Evolutionary conservation across 192 early-diverging fungal genomes (phyloP).

Genomic region (Coemansia sp.): DNA sequence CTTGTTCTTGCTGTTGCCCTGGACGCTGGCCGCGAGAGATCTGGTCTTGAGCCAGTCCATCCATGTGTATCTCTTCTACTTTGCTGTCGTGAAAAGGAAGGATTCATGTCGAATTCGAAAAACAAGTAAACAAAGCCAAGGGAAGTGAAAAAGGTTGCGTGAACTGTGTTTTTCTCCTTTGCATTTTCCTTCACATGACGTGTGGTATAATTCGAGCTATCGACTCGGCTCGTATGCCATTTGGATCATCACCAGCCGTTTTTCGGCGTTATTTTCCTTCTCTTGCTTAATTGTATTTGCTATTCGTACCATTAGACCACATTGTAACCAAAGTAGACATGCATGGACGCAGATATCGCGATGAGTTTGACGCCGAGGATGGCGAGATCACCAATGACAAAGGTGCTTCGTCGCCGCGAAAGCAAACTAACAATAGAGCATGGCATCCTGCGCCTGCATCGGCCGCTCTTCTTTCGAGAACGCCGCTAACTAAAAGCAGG

Average conservation of each 20-base stretch:
- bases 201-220: background rate
- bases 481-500: slow-evolving; percentile 4
- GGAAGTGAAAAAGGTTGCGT: background rate
- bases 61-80: background rate
- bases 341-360: background rate
- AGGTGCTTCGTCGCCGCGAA: background rate
- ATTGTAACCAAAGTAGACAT: background rate
- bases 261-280: background rate
- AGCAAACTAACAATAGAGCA: background rate
- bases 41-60: background rate
- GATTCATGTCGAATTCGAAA: background rate
- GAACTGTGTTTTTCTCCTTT: no score
- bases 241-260: no score
- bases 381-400: slow-evolving; percentile 34
- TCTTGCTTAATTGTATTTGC: background rate
- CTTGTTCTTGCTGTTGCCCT: slow-evolving; percentile 2
- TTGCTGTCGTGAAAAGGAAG: background rate
- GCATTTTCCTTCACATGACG: background rate
- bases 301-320: background rate
- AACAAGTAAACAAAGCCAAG: background rate
- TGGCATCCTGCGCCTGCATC: background rate
- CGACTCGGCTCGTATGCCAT: background rate
- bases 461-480: slow-evolving; percentile 6
- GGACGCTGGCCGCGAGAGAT: slow-evolving; percentile 4
- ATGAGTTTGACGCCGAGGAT: slow-evolving; percentile 19